phyloP scores from a whole-genome alignment of 805 yeast species.

The Myxozyma monticola region DNA sequence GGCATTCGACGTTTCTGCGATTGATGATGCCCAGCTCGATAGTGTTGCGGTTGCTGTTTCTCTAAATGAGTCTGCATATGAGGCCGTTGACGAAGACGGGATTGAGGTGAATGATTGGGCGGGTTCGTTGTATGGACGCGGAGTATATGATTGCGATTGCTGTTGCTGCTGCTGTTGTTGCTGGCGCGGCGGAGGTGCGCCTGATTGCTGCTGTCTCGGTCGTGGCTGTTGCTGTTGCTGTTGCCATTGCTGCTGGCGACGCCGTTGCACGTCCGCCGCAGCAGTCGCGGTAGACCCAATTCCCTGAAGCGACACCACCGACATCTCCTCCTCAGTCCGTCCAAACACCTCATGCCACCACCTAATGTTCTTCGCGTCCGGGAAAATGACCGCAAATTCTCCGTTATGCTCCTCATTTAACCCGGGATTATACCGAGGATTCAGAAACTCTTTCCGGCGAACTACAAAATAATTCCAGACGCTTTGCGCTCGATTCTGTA shows the following conservation, averaged over 20 bases:
- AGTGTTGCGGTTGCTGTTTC: slow-evolving; percentile 20
- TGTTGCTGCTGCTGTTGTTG: slow-evolving; percentile 8
- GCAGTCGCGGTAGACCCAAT: slow-evolving; percentile 26
- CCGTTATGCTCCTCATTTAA: slow-evolving; percentile 33
- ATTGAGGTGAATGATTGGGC: neutral
- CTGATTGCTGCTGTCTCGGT: too few species aligned
- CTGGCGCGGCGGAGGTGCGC: neutral
- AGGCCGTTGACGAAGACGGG: neutral
- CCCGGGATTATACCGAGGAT: slow-evolving; percentile 45
- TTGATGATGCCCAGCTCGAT: slow-evolving; percentile 25
- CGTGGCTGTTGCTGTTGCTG: slow-evolving; percentile 1
- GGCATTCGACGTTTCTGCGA: slow-evolving; percentile 25
- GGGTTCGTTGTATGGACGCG: neutral
- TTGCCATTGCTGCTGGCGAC: slow-evolving; percentile 6
- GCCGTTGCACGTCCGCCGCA: slow-evolving; percentile 10
- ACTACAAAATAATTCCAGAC: slow-evolving; percentile 95
- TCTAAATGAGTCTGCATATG: slow-evolving; percentile 2
- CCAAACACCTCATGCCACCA: slow-evolving; percentile 94
- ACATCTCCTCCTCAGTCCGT: slow-evolving; percentile 67
- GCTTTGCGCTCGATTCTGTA: slow-evolving; percentile 58
- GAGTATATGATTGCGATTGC: neutral
- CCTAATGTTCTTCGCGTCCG: slow-evolving; percentile 59
- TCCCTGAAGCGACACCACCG: slow-evolving; percentile 33
- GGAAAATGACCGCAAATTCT: slow-evolving; percentile 52
- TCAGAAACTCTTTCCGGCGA: slow-evolving; percentile 66